phyloP scores from a whole-genome alignment of 176 grass and related monocot genomes.

The Pontederia crassipes region DNA sequence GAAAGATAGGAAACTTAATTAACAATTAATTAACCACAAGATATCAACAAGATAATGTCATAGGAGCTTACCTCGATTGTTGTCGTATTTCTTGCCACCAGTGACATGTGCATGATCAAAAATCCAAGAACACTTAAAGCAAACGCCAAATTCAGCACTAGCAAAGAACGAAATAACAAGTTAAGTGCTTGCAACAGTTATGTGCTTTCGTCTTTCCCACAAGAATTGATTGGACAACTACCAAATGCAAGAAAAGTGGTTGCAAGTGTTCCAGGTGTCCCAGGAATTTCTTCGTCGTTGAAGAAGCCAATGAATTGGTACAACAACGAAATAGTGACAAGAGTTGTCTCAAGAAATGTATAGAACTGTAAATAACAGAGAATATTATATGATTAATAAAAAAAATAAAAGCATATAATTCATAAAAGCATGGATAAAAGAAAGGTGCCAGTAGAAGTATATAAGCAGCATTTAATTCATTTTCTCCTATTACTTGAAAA shows the following conservation, averaged over 20 bases:
- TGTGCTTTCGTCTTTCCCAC: neutral
- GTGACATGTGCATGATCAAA: conserved; percentile 29
- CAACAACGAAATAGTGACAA: conserved; percentile 78
- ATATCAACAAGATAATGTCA: conserved; percentile 1
- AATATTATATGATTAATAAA: too few relatives aligned
- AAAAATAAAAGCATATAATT: too few relatives aligned
- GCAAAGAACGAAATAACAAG: conserved; percentile 15
- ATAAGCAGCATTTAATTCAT: too few relatives aligned
- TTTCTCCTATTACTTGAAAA: too few relatives aligned
- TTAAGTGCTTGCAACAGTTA: conserved; percentile 5
- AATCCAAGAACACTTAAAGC: conserved; percentile 83
- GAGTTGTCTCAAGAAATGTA: conserved; percentile 83
- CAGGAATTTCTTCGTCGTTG: conserved; percentile 69
- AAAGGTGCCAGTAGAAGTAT: too few relatives aligned
- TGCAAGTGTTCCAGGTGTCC: conserved; percentile 82
- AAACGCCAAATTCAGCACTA: conserved; percentile 89
- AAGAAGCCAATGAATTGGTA: conserved; percentile 94
- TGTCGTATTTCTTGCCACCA: conserved; percentile 38
- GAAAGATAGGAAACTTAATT: conserved; percentile 12
- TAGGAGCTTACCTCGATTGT: conserved; percentile 61
- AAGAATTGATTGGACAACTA: conserved; percentile 39
- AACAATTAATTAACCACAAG: neutral
- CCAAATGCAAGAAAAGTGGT: conserved; percentile 91
- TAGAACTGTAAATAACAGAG: conserved; percentile 54
- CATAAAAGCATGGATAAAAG: too few relatives aligned